Evolutionary conservation across 2,329 filamentous ascomycete species (phyloP).

Genomic region (Fusarium torulosum): DNA sequence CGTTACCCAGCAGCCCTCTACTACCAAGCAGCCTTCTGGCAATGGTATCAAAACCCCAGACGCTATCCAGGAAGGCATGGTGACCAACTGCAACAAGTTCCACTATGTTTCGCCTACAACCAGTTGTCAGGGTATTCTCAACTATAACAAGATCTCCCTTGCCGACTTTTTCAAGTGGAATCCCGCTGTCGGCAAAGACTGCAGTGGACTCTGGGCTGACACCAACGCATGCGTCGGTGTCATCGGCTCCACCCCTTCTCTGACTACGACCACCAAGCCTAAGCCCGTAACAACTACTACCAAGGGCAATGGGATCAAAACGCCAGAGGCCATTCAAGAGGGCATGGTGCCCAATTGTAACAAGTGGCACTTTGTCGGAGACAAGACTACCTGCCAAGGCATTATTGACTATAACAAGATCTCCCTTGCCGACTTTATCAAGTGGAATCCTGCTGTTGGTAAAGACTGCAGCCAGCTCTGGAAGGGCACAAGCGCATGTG

Average conservation of each 20-base stretch:
- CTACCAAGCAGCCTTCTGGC: not conserved
- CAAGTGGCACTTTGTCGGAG: not conserved
- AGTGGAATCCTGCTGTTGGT: not conserved
- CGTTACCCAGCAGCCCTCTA: not conserved
- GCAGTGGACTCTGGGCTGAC: not conserved
- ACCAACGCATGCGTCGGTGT: constrained; percentile 4
- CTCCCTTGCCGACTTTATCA: not conserved
- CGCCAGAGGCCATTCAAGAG: not conserved
- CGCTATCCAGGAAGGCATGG: constrained; percentile 13
- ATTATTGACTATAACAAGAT: not conserved
- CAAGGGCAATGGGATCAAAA: not conserved
- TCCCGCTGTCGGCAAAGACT: not conserved
- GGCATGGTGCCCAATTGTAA: not conserved
- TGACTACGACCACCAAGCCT: not conserved
- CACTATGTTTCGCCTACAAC: not conserved
- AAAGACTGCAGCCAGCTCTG: not conserved
- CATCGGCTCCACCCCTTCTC: not conserved
- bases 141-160: constrained; percentile 8
- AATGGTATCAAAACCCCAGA: not conserved
- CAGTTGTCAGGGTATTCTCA: not conserved
- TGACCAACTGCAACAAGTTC: constrained; percentile 15
- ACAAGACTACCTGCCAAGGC: not conserved
- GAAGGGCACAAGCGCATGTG: not conserved
- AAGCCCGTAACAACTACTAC: not conserved
- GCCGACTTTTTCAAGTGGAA: constrained; percentile 16